Percentiles rank a stretch among this genome's conserved stretches.
These are phyloP conservation scores for Pestalotiopsis sp. DNA, from an alignment of 2,329 filamentous ascomycete genomes.

Conservation along the genomic window DNA sequence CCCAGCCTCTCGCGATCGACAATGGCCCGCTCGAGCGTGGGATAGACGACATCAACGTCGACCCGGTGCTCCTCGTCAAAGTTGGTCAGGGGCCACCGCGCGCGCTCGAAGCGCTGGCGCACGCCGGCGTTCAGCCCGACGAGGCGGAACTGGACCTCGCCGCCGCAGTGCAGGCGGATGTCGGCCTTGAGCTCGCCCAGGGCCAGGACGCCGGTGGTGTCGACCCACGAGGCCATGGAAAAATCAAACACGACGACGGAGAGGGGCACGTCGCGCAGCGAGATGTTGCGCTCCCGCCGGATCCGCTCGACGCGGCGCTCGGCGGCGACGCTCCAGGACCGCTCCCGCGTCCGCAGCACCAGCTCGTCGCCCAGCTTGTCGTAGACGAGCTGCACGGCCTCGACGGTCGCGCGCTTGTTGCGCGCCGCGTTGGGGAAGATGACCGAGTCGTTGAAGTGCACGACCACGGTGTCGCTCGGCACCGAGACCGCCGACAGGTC, in stretches of 20 bases:
- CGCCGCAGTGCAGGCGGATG: conserved; percentile 28
- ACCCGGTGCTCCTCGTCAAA: conserved; percentile 22
- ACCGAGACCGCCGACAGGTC: conserved; percentile 29
- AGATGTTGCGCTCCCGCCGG: conserved; percentile 23
- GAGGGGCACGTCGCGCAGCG: conserved; percentile 27
- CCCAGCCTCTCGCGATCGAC: conserved; percentile 26
- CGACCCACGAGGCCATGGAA: conserved; percentile 29
- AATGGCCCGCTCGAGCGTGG: conserved; percentile 29
- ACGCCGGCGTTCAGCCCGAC: conserved; percentile 26
- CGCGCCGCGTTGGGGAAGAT: conserved; percentile 65
- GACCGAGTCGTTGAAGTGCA: conserved; percentile 58
- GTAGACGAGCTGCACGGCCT: conserved; percentile 33
- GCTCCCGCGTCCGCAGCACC: conserved; percentile 20
- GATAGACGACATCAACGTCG: conserved; percentile 30
- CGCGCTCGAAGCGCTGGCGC: conserved; percentile 27
- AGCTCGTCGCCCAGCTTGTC: conserved; percentile 23
- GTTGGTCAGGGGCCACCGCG: conserved; percentile 28
- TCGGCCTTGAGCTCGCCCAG: conserved; percentile 34
- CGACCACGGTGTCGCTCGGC: conserved; percentile 54
- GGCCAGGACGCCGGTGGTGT: conserved; percentile 32
- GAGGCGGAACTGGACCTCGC: conserved; percentile 28
- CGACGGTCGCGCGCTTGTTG: conserved; percentile 28
- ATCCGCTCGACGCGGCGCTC: conserved; percentile 29
- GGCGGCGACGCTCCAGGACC: conserved; percentile 33
- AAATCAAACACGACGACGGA: conserved; percentile 32